Evolutionary conservation across 306 rosid species (phyloP), one percentile per base, ranked within the genome.

Genomic region (Hippophae tibetana): DNA sequence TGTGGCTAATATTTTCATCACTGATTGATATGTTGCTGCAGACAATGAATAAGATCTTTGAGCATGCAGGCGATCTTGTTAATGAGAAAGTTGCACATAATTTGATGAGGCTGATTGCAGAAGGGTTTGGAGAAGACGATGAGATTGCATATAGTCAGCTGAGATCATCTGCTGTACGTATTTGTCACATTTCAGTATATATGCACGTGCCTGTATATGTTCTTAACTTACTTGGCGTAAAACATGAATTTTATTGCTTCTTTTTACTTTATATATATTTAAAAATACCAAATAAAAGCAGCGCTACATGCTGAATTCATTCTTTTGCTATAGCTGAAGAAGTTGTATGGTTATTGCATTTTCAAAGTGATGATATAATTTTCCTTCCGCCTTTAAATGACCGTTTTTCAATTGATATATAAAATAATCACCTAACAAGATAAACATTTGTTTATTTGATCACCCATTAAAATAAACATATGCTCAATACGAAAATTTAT

Each of bases 41-140:
- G 99, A 88, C 97, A 65, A 93, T 93, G 86, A 93, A 93, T 79
- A 93, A 89, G 84, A 97, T 93, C 70, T 93, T 93, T 66, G 97
- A 93, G 87, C 97, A 93, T 65, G 99, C 99, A 23, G 99, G 99
- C 69, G 99, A 93, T 80, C 84, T 88, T 57, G 99, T 93, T 76
- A 93, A 93, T 71, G 67, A 82, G 52, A 93, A 93, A 74, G 97
- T 93, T 69, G 99, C 99, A 54, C 97, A 93, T 84, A 89, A 93
- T 78, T 81, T 93, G 82, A 86, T 84, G 94, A 84, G 95, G 69
- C 72, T 93, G 82, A 88, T 93, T 65, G 99, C 99, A 1, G 99
- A 93, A 78, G 97, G 99, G 72, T 93, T 93, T 72, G 97, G 99
- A 51, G 97, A 82, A 84, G 90, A 93, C 10, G 85, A 83, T 60